Base-by-base conservation (phyloP, 345 rosid genomes). In the Murraya paniculata region DNA sequence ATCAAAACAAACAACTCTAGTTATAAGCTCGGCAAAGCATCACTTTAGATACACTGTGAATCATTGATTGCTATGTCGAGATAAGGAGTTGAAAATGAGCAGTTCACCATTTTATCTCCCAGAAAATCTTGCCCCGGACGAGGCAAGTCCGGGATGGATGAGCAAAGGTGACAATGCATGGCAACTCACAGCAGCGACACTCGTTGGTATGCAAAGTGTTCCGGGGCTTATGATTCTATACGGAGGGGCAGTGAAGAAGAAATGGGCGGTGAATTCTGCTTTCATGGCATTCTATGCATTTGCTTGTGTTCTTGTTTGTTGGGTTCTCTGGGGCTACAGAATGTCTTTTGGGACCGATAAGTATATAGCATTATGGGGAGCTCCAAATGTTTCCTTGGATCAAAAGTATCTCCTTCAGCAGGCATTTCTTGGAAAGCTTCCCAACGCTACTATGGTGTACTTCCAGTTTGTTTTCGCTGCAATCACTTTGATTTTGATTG, bases 221-320 rank as follows among this genome's bases (percentile, higher is more conserved):
- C 88, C 85, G 6, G 85, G 88, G 7, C 85, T 82, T 27, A 59
- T 85, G 9, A 80, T 82, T 64, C 82, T 85, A 10, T 85, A 85
- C 22, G 84, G 85, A 5, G 88, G 88, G 9, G 88, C 60, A 19
- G 88, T 82, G 72, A 85, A 85, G 82, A 85, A 82, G 80, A 85
- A 85, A 61, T 85, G 88, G 88, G 85, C 84, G 0, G 84, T 85
- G 70, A 82, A 85, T 56, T 85, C 88, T 4, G 88, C 88, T 4
- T 80, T 85, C 84, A 85, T 85, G 88, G 82, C 78, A 2, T 78
- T 82, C 38, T 82, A 85, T 64, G 85, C 85, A 7, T 85, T 85
- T 57, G 85, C 85, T 11, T 77, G 84, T 68, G 88, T 85, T 27
- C 80, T 82, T 64, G 67, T 85, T 72, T 85, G 85, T 71, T 82